Base-by-base conservation (phyloP, 176 grass and related monocot species). In the Aegilops tauschii region DNA sequence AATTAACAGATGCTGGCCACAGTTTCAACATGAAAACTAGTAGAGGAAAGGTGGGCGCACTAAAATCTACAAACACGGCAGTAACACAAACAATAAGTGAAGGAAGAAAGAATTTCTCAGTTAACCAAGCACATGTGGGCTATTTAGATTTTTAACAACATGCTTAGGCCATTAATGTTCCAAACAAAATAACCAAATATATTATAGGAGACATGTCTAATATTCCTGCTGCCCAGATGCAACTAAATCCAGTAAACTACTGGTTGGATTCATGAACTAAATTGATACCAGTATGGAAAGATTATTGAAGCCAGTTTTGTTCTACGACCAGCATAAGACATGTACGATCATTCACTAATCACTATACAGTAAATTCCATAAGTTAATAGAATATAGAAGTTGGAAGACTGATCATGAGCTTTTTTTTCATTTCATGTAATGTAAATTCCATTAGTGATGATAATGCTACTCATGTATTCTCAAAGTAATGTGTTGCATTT, bases 1-100 rank as follows among this genome's bases (percentile, higher is more conserved):
- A 85, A 88, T 91, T 69, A 91, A 76, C 70, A 77, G 76, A 75
- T 47, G 54, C 54, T 34, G 5, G 77, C 11, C 14, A 49, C 16
- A 85, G 47, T 70, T 88, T 59, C 16, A 66, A 56, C 62, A 56
- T 1, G 21, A 70, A 89, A 86, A 17, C 8, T 54, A 83, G 65
- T 47, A 79, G 34, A 83, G 11, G 35, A 82, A 52, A 80, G 29
- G 17, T 7, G 2, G 31, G 29, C 20, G 32, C 28, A 39, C 49
- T 6, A 52, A 52, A n/a, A 13, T 29, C 49, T 44, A 76, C 13
- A 21, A 56, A 25, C 17, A 73, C 39, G 12, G 47, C 28, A 77
- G 59, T 35, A 64, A 49, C 5, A 52, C 37, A 32, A 27, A 81
- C 29, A 87, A 3, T 45, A 62, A 63, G 12, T 9, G 56, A 64